Evolutionary conservation across 78 protist genomes (phyloP).

Genomic region (Dictyostelium capitatum): DNA sequence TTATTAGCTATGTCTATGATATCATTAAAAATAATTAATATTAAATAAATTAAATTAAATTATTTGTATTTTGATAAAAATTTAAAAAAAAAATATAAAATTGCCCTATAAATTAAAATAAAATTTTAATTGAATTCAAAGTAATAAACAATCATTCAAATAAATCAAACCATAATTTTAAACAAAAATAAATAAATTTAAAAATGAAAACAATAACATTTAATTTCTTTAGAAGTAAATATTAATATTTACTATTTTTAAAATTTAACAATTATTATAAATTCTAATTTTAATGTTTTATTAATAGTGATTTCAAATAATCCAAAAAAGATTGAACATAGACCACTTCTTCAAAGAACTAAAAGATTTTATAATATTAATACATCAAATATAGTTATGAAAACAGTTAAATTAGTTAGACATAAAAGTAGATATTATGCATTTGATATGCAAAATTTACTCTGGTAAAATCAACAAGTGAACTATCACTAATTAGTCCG

Average conservation of each 20-base stretch:
- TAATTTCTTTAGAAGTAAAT: background rate
- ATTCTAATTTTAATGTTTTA: background rate
- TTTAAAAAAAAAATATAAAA: too few relatives aligned
- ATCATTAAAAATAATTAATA: too few relatives aligned
- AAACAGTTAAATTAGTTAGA: background rate
- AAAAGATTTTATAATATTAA: background rate
- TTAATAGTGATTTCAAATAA: background rate
- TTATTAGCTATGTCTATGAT: too few relatives aligned
- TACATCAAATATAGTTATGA: background rate
- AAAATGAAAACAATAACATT: background rate
- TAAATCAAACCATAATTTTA: background rate
- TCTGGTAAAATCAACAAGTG: background rate
- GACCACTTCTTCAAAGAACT: constrained; percentile 8
- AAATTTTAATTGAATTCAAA: too few relatives aligned
- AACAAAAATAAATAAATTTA: too few relatives aligned
- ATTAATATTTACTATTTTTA: background rate
- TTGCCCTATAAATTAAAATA: too few relatives aligned
- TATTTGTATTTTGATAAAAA: too few relatives aligned
- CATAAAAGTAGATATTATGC: background rate
- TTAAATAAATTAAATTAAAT: too few relatives aligned
- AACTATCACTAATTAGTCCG: background rate
- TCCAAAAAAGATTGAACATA: background rate
- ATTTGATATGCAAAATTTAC: constrained; percentile 9
- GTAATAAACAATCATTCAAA: too few relatives aligned
- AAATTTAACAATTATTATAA: background rate